Percentiles rank a stretch among this genome's conserved stretches.
Evolutionary conservation across 495 filamentous ascomycete genomes (phyloP).

Genomic region (Bryoglossum gracile): DNA sequence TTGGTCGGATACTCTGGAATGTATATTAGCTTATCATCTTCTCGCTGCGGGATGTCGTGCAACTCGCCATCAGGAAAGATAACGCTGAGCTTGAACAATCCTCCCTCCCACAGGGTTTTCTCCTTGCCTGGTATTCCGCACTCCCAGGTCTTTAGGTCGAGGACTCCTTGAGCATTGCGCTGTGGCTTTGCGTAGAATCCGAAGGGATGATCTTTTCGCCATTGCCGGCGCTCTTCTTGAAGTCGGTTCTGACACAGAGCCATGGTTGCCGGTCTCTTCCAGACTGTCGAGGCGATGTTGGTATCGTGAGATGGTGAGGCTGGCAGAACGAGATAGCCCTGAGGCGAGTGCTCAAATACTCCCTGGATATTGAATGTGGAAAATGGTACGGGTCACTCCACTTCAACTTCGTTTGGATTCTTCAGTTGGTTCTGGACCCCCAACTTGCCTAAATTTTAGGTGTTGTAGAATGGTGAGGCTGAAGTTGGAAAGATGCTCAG

Average conservation of each 20-base stretch:
- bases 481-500: neutral
- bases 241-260: constrained; percentile 83
- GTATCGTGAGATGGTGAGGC: too few species aligned
- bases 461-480: too few species aligned
- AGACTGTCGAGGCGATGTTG: too few species aligned
- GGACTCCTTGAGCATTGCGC: constrained; percentile 58
- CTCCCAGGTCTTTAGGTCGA: constrained; percentile 94
- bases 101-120: constrained; percentile 94
- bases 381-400: too few species aligned
- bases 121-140: constrained; percentile 94
- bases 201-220: constrained; percentile 94
- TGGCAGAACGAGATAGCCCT: too few species aligned
- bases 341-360: too few species aligned
- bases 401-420: too few species aligned
- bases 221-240: constrained; percentile 92
- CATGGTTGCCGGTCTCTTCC: constrained; percentile 51
- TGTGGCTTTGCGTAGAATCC: constrained; percentile 91
- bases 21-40: constrained; percentile 14
- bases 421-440: too few species aligned
- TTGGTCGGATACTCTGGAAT: constrained; percentile 92
- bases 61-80: constrained; percentile 88
- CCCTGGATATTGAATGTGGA: too few species aligned
- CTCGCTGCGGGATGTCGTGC: neutral
- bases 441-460: too few species aligned
- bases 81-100: constrained; percentile 87